Conservation (phyloP, 805 yeast genomes). For the Komagataella mondaviorum region DNA sequence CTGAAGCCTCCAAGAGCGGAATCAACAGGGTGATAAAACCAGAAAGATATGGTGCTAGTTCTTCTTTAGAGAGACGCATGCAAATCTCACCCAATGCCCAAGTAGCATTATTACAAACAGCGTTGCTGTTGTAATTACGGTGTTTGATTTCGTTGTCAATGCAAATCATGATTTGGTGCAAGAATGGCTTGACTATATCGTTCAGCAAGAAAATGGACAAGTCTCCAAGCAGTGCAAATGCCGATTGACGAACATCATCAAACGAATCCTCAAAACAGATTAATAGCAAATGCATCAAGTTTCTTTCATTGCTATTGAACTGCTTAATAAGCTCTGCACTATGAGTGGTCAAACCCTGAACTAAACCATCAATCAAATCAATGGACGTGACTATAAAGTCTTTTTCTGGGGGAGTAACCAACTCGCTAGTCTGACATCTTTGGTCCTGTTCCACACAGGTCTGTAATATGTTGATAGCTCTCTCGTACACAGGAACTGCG, state of each 20-base stretch:
- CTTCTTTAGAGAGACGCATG: slow-evolving; percentile 34
- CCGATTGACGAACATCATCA: slow-evolving; percentile 87
- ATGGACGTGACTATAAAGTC: slow-evolving; percentile 83
- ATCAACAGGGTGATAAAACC: slow-evolving; percentile 44
- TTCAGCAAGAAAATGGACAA: slow-evolving; percentile 49
- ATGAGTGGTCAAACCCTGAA: slow-evolving; percentile 72
- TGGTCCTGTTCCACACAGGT: slow-evolving; percentile 57
- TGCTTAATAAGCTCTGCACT: slow-evolving; percentile 39
- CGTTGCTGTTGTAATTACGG: slow-evolving; percentile 32
- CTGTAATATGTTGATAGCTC: slow-evolving; percentile 60
- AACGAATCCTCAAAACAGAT: slow-evolving; percentile 62
- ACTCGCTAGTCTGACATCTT: slow-evolving; percentile 51
- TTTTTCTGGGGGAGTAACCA: slow-evolving; percentile 66
- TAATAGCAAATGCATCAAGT: slow-evolving; percentile 47
- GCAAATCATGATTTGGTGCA: slow-evolving; percentile 43
- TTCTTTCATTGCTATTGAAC: slow-evolving; percentile 14
- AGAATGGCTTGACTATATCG: slow-evolving; percentile 29
- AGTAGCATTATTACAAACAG: slow-evolving; percentile 78
- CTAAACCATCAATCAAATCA: slow-evolving; percentile 84
- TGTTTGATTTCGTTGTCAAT: slow-evolving; percentile 57
- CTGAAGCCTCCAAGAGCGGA: slow-evolving; percentile 40
- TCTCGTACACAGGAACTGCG: slow-evolving; percentile 73
- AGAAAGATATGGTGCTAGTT: slow-evolving; percentile 35
- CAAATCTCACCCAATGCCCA: slow-evolving; percentile 91
- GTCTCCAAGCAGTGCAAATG: slow-evolving; percentile 86